Percentiles rank a stretch among this genome's conserved stretches.
Conservation (phyloP, 768 basidiomycete species). For the Postia placenta region DNA sequence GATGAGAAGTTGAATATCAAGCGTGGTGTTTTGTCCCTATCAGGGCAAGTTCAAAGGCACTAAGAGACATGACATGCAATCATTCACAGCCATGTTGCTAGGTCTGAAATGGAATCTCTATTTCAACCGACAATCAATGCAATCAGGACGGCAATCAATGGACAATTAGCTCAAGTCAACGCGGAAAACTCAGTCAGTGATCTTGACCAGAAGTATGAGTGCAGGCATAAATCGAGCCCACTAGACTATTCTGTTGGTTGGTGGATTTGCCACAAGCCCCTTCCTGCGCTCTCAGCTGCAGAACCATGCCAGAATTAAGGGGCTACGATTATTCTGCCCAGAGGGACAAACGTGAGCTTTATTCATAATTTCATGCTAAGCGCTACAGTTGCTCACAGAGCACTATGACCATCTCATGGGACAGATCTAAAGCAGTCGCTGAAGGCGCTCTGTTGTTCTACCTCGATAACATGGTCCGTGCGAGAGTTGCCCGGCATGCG, state of each 20-base stretch:
- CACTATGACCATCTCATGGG: neutral
- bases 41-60: slow-evolving; percentile 25
- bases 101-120: slow-evolving; percentile 33
- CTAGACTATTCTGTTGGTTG: slow-evolving; percentile 40
- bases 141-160: slow-evolving; percentile 20
- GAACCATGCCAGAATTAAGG: slow-evolving; percentile 40
- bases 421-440: slow-evolving; percentile 45
- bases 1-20: slow-evolving; percentile 34
- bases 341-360: slow-evolving; percentile 2
- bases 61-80: neutral
- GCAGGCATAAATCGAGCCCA: too few species aligned
- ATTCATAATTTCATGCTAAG: neutral
- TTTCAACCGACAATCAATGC: slow-evolving; percentile 39
- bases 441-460: slow-evolving; percentile 40
- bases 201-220: too few species aligned
- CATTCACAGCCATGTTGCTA: neutral
- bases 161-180: slow-evolving; percentile 2
- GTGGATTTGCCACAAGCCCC: slow-evolving; percentile 53
- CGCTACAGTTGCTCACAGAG: neutral
- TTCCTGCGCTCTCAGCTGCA: slow-evolving; percentile 55
- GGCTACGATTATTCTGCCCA: neutral
- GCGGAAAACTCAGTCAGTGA: too few species aligned
- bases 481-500: slow-evolving; percentile 40
- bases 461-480: slow-evolving; percentile 43
- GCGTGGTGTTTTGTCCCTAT: slow-evolving; percentile 32